Evolutionary conservation across 257 asterid species (phyloP).

Genomic region (Haberlea rhodopensis): DNA sequence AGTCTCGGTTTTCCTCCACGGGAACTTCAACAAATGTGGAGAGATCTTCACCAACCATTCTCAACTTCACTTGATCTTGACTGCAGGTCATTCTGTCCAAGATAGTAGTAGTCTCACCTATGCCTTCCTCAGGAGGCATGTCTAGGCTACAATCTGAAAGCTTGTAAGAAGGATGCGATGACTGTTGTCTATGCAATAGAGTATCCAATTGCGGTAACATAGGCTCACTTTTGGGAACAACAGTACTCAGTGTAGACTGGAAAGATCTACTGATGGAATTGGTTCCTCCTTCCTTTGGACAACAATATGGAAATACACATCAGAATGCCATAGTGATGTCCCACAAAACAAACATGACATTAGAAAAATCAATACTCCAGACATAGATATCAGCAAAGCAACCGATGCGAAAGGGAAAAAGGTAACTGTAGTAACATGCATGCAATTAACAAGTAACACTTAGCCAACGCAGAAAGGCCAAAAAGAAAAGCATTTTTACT

Average conservation of each 20-base stretch:
- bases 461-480: conserved; percentile 5
- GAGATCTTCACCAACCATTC: conserved; percentile 27
- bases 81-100: conserved; percentile 26
- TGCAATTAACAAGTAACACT: background rate
- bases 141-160: conserved; percentile 26
- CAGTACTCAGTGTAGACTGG: conserved; percentile 26
- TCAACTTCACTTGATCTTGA: conserved; percentile 24
- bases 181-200: conserved; percentile 32
- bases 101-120: conserved; percentile 25
- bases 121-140: conserved; percentile 31
- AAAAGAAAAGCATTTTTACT: conserved; percentile 2
- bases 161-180: conserved; percentile 25
- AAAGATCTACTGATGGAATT: conserved; percentile 31
- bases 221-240: conserved; percentile 33
- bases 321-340: conserved; percentile 13
- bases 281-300: conserved; percentile 43
- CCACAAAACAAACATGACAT: conserved; percentile 9
- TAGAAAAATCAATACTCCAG: background rate
- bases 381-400: background rate
- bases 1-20: conserved; percentile 25
- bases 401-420: background rate
- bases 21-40: conserved; percentile 24
- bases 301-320: conserved; percentile 7
- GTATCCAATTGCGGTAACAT: conserved; percentile 28
- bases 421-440: no score